Evolutionary conservation across 768 basidiomycete genomes (phyloP).

Genomic region (Rhodosporidiobolus sp.): DNA sequence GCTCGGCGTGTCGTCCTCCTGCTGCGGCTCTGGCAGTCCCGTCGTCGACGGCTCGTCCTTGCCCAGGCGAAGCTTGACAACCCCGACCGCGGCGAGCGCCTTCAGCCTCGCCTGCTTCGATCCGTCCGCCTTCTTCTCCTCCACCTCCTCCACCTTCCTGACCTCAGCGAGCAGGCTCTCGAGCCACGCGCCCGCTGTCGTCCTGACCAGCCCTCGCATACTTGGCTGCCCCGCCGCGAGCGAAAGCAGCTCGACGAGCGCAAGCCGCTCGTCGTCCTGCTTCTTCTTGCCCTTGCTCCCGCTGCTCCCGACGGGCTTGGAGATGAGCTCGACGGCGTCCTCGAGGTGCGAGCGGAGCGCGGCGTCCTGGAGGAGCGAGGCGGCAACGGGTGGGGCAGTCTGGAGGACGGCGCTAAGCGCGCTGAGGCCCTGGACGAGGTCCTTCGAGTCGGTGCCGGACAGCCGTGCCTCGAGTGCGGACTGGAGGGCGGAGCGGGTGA

Average conservation of each 20-base stretch:
- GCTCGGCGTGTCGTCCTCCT: conserved; percentile 54
- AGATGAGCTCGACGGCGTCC: conserved; percentile 54
- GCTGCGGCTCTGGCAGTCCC: conserved; percentile 26
- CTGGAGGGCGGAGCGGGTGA: not conserved
- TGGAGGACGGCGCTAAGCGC: conserved; percentile 79
- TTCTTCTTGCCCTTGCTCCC: conserved; percentile 60
- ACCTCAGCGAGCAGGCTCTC: conserved; percentile 58
- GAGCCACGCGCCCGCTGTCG: conserved; percentile 66
- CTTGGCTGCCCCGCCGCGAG: conserved; percentile 72
- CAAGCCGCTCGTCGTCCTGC: conserved; percentile 56
- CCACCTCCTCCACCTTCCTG: not conserved
- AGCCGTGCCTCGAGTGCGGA: conserved; percentile 3
- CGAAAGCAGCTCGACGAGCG: conserved; percentile 69
- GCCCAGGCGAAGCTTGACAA: conserved; percentile 70
- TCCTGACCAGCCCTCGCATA: conserved; percentile 63
- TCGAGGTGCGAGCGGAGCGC: conserved; percentile 63
- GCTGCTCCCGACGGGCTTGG: not conserved
- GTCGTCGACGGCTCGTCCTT: conserved; percentile 18
- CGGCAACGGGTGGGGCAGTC: conserved; percentile 68
- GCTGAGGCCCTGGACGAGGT: conserved; percentile 59
- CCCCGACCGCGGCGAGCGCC: conserved; percentile 66
- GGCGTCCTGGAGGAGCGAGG: conserved; percentile 63
- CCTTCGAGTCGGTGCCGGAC: conserved; percentile 51
- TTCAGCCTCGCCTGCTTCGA: conserved; percentile 43
- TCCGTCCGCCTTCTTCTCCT: conserved; percentile 51